Percentiles rank a stretch among this genome's conserved stretches.
These are phyloP conservation scores for Lanmaoa pseudosensibilis DNA, from an alignment of 768 basidiomycete genomes.

Conservation along the genomic window DNA sequence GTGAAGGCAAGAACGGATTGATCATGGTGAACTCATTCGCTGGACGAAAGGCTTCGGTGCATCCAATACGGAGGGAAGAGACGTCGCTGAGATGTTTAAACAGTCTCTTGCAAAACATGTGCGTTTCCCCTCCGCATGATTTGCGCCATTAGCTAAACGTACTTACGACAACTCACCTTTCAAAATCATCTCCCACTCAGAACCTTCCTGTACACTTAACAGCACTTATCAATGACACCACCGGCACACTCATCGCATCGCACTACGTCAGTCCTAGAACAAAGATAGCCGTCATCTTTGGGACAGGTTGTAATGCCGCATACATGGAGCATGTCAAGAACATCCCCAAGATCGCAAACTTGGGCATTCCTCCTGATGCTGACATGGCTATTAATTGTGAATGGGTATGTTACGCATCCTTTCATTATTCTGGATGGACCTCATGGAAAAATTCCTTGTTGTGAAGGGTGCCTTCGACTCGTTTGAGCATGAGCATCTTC, in stretches of 20 bases:
- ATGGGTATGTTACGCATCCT: conserved; percentile 58
- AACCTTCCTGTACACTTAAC: conserved; percentile 80
- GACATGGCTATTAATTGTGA: conserved; percentile 97
- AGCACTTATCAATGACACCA: conserved; percentile 96
- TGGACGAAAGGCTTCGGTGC: conserved; percentile 99
- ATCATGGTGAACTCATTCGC: conserved; percentile 90
- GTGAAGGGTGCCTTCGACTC: conserved; percentile 94
- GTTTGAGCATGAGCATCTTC: conserved; percentile 90
- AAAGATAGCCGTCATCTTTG: conserved; percentile 95
- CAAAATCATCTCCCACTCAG: conserved; percentile 37
- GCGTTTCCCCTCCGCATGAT: conserved; percentile 28
- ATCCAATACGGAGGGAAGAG: conserved; percentile 84
- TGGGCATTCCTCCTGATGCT: conserved; percentile 63
- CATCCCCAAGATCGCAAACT: conserved; percentile 79
- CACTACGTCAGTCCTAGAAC: conserved; percentile 91
- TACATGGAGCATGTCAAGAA: conserved; percentile 90
- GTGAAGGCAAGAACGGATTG: conserved; percentile 84
- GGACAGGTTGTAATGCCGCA: conserved; percentile 97
- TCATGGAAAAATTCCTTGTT: neutral
- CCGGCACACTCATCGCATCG: conserved; percentile 95
- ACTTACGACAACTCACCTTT: neutral
- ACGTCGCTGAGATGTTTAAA: conserved; percentile 93
- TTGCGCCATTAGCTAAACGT: neutral
- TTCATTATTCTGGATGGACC: neutral
- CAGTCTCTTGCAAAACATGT: conserved; percentile 77